These are phyloP conservation scores for Lachnellula arida DNA, from an alignment of 2,329 filamentous ascomycete genomes.

Conservation along the genomic window DNA sequence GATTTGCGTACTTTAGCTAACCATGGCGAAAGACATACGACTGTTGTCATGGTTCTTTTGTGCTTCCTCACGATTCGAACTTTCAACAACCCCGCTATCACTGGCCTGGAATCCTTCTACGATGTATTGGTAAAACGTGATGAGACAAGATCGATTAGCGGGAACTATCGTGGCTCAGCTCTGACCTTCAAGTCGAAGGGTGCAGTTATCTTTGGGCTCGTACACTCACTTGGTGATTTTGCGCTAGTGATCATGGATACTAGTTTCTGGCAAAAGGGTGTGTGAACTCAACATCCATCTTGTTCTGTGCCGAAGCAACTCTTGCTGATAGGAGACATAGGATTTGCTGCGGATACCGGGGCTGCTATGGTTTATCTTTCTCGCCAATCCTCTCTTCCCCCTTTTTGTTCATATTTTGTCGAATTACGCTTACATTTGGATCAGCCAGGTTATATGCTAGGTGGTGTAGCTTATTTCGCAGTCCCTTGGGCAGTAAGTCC, in stretches of 20 bases:
- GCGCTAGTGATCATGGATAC: conserved; percentile 44
- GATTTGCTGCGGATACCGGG: not conserved
- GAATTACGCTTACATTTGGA: conserved; percentile 28
- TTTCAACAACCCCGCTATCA: conserved; percentile 43
- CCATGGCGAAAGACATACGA: conserved; percentile 45
- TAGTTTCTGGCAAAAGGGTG: conserved; percentile 4
- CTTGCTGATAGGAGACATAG: not conserved
- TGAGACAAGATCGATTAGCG: conserved; percentile 41
- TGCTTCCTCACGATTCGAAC: conserved; percentile 45
- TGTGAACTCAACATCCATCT: not conserved
- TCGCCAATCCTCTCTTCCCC: too few relatives aligned
- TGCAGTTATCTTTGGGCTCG: conserved; percentile 46
- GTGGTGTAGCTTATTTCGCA: conserved; percentile 49
- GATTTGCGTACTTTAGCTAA: conserved; percentile 37
- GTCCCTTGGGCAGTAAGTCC: conserved; percentile 52
- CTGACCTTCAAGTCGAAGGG: conserved; percentile 52
- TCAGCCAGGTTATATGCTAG: conserved; percentile 47
- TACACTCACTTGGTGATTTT: conserved; percentile 46
- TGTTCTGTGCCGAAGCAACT: too few relatives aligned
- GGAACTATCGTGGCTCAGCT: conserved; percentile 50
- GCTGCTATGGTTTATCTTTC: not conserved
- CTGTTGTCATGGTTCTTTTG: conserved; percentile 49
- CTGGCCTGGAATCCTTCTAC: conserved; percentile 44
- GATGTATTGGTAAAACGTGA: conserved; percentile 45
- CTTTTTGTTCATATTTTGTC: too few relatives aligned